Percentiles rank a stretch among this genome's conserved stretches.
Evolutionary conservation across 2,329 filamentous ascomycete species (phyloP).

Genomic region (Colletotrichum noveboracense): DNA sequence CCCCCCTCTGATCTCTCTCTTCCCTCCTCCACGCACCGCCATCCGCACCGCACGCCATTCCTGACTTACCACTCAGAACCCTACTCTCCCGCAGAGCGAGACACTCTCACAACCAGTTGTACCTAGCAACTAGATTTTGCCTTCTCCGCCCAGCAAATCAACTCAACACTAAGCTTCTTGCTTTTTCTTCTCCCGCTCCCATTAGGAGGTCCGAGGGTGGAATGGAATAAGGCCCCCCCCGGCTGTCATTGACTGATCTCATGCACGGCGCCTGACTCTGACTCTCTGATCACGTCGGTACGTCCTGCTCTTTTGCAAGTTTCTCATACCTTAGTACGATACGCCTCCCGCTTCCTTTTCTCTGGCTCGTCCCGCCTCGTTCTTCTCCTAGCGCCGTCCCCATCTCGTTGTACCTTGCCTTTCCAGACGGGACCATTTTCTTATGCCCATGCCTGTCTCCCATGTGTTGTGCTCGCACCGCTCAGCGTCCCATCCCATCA

Average conservation of each 20-base stretch:
- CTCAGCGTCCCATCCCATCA: constrained; percentile 16
- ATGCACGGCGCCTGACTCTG: constrained; percentile 18
- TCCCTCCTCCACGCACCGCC: not conserved
- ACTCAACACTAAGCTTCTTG: constrained; percentile 7
- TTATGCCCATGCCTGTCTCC: constrained; percentile 20
- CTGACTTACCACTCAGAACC: not conserved
- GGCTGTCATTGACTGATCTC: constrained; percentile 21
- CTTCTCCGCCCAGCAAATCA: constrained; percentile 12
- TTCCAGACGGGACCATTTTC: constrained; percentile 12
- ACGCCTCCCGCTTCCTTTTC: not conserved
- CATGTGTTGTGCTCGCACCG: constrained; percentile 21
- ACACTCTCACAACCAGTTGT: constrained; percentile 1
- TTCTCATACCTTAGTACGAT: not conserved
- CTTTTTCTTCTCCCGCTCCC: constrained; percentile 8
- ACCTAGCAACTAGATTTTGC: constrained; percentile 21
- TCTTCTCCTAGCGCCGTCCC: not conserved
- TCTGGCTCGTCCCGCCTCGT: not conserved
- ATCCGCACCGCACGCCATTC: not conserved
- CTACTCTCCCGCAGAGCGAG: not conserved
- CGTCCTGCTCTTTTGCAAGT: constrained; percentile 8
- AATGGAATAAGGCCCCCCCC: constrained; percentile 17
- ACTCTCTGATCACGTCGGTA: constrained; percentile 12
- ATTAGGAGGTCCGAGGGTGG: constrained; percentile 19
- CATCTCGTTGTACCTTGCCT: not conserved
- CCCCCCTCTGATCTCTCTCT: not conserved